Percentiles rank a stretch among this genome's conserved stretches.
Conservation (phyloP, 345 rosid species). For the Populus tremula region DNA sequence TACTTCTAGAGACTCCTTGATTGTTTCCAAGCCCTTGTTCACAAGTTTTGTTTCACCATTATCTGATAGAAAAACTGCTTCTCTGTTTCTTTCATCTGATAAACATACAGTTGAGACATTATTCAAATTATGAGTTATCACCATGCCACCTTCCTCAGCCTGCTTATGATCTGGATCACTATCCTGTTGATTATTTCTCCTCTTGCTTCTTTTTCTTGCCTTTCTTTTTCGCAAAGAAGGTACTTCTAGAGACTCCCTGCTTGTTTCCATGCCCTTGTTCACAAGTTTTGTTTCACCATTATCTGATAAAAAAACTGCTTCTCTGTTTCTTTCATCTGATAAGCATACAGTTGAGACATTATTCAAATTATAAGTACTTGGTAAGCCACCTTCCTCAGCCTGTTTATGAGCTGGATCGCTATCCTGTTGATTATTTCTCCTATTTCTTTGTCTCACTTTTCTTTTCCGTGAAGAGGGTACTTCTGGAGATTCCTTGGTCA, state of each 20-base stretch:
- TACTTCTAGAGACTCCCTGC: background rate
- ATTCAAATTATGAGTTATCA: too few species aligned
- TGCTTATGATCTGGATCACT: background rate
- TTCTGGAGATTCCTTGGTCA: constrained; percentile 12
- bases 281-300: constrained; percentile 1
- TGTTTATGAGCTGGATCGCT: constrained; percentile 17
- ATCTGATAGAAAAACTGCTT: constrained; percentile 2
- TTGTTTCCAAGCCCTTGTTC: background rate
- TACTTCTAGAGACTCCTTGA: background rate
- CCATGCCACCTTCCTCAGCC: constrained; percentile 12
- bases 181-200: too few species aligned
- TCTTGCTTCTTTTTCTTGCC: too few species aligned
- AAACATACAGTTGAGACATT: too few species aligned
- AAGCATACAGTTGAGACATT: constrained; percentile 9
- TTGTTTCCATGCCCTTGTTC: background rate
- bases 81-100: constrained; percentile 4
- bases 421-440: background rate
- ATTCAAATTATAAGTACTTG: constrained; percentile 9
- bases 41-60: background rate
- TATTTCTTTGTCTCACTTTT: constrained; percentile 1
- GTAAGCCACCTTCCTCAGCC: constrained; percentile 14
- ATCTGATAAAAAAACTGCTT: constrained; percentile 5
- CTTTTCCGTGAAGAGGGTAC: background rate
- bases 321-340: constrained; percentile 11
- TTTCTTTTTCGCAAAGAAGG: background rate